Conservation (phyloP, 768 basidiomycete genomes). For the Lyophyllum shimeji region DNA sequence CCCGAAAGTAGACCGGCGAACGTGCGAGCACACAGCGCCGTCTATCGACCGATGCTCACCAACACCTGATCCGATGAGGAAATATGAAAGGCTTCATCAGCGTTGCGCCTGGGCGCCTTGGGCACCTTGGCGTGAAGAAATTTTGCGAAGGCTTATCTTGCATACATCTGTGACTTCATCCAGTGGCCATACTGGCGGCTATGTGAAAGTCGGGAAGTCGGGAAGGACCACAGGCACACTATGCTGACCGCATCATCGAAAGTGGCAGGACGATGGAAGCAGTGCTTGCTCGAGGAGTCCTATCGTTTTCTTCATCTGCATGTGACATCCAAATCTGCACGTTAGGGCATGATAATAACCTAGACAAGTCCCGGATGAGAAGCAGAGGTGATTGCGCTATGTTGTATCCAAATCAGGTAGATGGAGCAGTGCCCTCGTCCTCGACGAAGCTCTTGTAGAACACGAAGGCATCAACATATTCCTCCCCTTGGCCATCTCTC, state of each 20-base stretch:
- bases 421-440: not conserved
- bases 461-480: slow-evolving; percentile 87
- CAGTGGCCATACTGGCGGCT: not conserved
- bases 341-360: too few relatives aligned
- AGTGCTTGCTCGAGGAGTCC: too few relatives aligned
- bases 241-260: not conserved
- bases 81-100: not conserved
- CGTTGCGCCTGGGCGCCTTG: not conserved
- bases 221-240: not conserved
- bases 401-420: not conserved
- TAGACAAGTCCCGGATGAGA: too few relatives aligned
- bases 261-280: not conserved
- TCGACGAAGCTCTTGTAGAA: slow-evolving; percentile 76
- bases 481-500: slow-evolving; percentile 72
- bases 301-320: too few relatives aligned
- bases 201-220: not conserved
- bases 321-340: too few relatives aligned
- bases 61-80: not conserved
- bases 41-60: not conserved
- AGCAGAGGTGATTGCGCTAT: not conserved
- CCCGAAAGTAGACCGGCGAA: not conserved
- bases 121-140: not conserved
- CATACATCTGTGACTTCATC: too few relatives aligned
- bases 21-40: not conserved
- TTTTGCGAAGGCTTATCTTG: too few relatives aligned